Evolutionary conservation across 805 yeast species (phyloP).

Genomic region (Danielozyma ontarioensis): DNA sequence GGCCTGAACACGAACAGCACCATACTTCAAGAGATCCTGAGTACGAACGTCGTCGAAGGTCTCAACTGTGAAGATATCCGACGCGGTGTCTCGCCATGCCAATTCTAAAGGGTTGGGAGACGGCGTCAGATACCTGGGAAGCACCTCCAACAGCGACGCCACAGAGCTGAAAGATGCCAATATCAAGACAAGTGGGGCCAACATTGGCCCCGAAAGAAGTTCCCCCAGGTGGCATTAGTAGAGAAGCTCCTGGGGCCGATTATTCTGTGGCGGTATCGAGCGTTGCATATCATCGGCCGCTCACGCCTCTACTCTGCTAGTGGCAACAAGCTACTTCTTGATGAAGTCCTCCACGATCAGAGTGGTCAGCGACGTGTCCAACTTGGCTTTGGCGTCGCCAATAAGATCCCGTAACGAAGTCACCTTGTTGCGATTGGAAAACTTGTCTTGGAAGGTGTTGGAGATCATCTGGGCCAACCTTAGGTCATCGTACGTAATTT

Average conservation of each 20-base stretch:
- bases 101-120: slow-evolving; percentile 2
- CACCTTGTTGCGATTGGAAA: slow-evolving; percentile 6
- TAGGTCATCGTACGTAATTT: slow-evolving; percentile 52
- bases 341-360: neutral
- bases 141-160: neutral
- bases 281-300: too few species aligned
- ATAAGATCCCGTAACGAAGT: slow-evolving; percentile 1
- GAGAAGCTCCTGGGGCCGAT: too few species aligned
- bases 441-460: too few species aligned
- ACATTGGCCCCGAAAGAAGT: too few species aligned
- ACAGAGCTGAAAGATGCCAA: too few species aligned
- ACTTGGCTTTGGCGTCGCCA: slow-evolving; percentile 1
- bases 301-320: too few species aligned
- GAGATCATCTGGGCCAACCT: slow-evolving; percentile 45
- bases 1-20: slow-evolving; percentile 6
- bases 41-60: slow-evolving; percentile 7
- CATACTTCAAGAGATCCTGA: slow-evolving; percentile 6
- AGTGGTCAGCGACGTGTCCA: slow-evolving; percentile 3
- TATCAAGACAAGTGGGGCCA: too few species aligned
- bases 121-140: neutral
- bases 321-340: too few species aligned
- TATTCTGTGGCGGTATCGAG: too few species aligned
- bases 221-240: too few species aligned
- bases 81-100: slow-evolving; percentile 4
- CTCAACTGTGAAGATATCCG: slow-evolving; percentile 5